Evolutionary conservation across 192 early-diverging fungal genomes (phyloP).

Genomic region (Nowakowskiella sp.): DNA sequence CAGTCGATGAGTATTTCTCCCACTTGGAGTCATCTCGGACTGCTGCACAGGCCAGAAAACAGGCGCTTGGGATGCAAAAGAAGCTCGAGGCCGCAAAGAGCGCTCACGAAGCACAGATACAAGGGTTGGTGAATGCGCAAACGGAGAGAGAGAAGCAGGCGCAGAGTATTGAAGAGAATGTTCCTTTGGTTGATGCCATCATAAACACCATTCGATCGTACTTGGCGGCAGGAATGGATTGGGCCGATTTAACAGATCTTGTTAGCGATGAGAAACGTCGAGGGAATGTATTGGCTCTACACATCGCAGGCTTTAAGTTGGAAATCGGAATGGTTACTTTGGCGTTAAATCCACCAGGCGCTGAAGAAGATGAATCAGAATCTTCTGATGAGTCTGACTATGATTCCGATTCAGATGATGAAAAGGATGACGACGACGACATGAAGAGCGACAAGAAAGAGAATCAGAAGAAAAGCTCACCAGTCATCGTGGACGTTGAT

Average conservation of each 20-base stretch:
- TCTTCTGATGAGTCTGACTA: slow-evolving; percentile 7
- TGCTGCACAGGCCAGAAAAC: slow-evolving; percentile 54
- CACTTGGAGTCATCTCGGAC: slow-evolving; percentile 81
- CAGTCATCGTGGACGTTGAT: slow-evolving; percentile 70
- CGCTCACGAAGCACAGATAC: slow-evolving; percentile 71
- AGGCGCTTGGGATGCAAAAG: slow-evolving; percentile 67
- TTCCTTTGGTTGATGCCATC: slow-evolving; percentile 78
- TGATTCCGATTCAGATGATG: slow-evolving; percentile 20
- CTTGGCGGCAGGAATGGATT: slow-evolving; percentile 89
- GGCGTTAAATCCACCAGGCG: slow-evolving; percentile 34
- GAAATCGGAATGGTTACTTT: slow-evolving; percentile 73
- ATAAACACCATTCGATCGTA: slow-evolving; percentile 81
- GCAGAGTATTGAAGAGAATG: slow-evolving; percentile 75
- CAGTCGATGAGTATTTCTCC: slow-evolving; percentile 90
- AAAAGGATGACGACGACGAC: slow-evolving; percentile 50
- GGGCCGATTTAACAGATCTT: slow-evolving; percentile 85
- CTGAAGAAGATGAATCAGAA: slow-evolving; percentile 10
- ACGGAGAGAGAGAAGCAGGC: slow-evolving; percentile 64
- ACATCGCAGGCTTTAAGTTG: slow-evolving; percentile 69
- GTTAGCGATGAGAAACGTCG: slow-evolving; percentile 71
- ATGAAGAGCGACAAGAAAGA: slow-evolving; percentile 30
- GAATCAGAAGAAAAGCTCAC: slow-evolving; percentile 17
- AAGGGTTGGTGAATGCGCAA: slow-evolving; percentile 65
- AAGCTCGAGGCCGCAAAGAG: slow-evolving; percentile 76
- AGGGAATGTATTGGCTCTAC: slow-evolving; percentile 71